Evolutionary conservation across 2,329 filamentous ascomycete genomes (phyloP).

Genomic region (Penicillium sp.): DNA sequence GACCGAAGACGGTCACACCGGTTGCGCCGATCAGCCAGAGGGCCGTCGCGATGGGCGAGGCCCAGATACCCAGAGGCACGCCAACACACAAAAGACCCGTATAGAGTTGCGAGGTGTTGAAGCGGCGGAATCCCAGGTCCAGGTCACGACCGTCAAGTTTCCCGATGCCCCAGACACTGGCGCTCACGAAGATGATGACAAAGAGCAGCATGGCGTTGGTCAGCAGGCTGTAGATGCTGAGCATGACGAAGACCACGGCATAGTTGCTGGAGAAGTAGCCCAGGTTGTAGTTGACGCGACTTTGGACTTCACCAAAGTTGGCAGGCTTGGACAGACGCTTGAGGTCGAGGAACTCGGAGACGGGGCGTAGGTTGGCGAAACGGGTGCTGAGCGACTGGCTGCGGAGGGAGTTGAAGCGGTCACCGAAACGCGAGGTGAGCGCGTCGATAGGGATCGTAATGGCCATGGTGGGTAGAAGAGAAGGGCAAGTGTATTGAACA

Average conservation of each 20-base stretch:
- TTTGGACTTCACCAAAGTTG: conserved; percentile 86
- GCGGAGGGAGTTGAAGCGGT: conserved; percentile 79
- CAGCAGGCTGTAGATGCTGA: conserved; percentile 90
- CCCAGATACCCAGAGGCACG: conserved; percentile 77
- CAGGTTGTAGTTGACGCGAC: conserved; percentile 93
- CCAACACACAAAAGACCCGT: conserved; percentile 78
- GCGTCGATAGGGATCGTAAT: conserved; percentile 91
- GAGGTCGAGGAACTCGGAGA: conserved; percentile 92
- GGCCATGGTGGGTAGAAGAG: conserved; percentile 57
- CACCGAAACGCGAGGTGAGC: conserved; percentile 85
- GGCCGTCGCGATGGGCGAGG: conserved; percentile 76
- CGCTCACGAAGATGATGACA: conserved; percentile 81
- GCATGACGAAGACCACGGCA: conserved; percentile 85
- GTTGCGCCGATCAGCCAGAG: conserved; percentile 96
- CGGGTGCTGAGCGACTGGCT: conserved; percentile 72
- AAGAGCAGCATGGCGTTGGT: conserved; percentile 84
- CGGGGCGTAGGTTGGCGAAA: conserved; percentile 85
- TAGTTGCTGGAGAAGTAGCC: conserved; percentile 99
- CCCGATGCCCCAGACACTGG: conserved; percentile 85
- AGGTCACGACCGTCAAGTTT: conserved; percentile 86
- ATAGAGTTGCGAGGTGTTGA: conserved; percentile 90
- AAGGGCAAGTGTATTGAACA: neutral
- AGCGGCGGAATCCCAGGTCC: conserved; percentile 74
- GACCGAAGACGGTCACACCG: conserved; percentile 88
- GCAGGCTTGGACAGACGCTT: conserved; percentile 92